A percentile compares a stretch with the other conserved stretches of the same genome.
These are phyloP conservation scores for Wickerhamomyces sydowiorum DNA, from an alignment of 805 yeast genomes.

Conservation along the genomic window DNA sequence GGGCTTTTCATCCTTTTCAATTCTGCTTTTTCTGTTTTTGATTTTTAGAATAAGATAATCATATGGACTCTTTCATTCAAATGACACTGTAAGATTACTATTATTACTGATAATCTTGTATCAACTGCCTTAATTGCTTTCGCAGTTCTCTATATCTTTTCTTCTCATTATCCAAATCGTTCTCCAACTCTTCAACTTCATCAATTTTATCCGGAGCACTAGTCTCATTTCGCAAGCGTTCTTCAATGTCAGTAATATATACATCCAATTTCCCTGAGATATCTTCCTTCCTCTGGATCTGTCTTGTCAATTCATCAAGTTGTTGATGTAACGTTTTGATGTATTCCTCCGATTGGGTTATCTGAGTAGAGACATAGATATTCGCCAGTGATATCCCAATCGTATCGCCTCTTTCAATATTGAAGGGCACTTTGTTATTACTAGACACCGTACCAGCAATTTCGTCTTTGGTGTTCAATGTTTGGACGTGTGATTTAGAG, in stretches of 20 bases:
- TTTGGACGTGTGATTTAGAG: background rate
- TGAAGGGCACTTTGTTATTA: slow-evolving; percentile 14
- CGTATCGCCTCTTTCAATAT: slow-evolving; percentile 18
- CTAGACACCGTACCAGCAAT: slow-evolving; percentile 8
- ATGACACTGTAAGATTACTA: background rate
- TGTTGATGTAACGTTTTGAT: background rate
- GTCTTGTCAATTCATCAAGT: background rate
- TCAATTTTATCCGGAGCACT: slow-evolving; percentile 1
- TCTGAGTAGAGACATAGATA: slow-evolving; percentile 8
- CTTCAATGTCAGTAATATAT: background rate
- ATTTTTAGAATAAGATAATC: too few species aligned
- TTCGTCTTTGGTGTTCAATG: background rate
- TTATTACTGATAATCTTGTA: background rate
- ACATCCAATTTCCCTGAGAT: background rate
- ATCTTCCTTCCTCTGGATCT: background rate
- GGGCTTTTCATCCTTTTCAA: background rate
- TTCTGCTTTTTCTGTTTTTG: too few species aligned
- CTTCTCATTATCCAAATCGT: slow-evolving; percentile 1
- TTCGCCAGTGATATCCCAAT: slow-evolving; percentile 16
- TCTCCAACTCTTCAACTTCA: slow-evolving; percentile 3
- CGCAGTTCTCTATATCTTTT: slow-evolving; percentile 5
- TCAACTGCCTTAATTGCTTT: slow-evolving; percentile 2
- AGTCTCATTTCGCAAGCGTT: background rate
- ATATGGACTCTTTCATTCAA: background rate
- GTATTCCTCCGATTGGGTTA: background rate